Evolutionary conservation across 2,329 filamentous ascomycete genomes (phyloP).

Genomic region (Ophiostoma angusticollis): DNA sequence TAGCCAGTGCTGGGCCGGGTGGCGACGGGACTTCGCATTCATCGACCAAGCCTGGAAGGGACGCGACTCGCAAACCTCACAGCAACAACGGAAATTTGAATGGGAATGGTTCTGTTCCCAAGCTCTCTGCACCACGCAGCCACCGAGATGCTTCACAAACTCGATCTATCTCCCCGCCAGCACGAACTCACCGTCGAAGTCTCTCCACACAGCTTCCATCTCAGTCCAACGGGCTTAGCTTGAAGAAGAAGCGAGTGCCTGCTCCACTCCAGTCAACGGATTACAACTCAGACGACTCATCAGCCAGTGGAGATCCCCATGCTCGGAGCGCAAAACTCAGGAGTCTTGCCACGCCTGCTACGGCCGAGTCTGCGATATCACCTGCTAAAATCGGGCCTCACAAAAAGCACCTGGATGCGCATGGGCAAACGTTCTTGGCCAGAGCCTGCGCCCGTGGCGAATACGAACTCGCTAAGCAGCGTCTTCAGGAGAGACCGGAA

Average conservation of each 20-base stretch:
- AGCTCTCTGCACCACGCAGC: conserved; percentile 20
- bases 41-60: conserved; percentile 2
- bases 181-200: conserved; percentile 48
- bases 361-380: conserved; percentile 48
- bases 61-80: conserved; percentile 12
- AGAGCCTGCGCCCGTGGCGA: conserved; percentile 80
- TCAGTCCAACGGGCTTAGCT: conserved; percentile 39
- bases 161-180: conserved; percentile 47
- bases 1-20: conserved; percentile 30
- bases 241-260: conserved; percentile 50
- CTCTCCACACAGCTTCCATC: conserved; percentile 49
- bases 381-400: conserved; percentile 56
- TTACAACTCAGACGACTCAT: conserved; percentile 56
- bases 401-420: conserved; percentile 83
- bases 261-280: conserved; percentile 49
- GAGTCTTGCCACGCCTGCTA: conserved; percentile 40
- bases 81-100: conserved; percentile 12
- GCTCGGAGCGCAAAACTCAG: conserved; percentile 46
- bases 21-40: conserved; percentile 12
- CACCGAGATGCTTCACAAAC: conserved; percentile 24
- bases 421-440: conserved; percentile 82
- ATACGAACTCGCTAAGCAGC: conserved; percentile 62
- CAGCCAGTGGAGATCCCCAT: conserved; percentile 46
- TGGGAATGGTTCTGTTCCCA: conserved; percentile 13
- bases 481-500: conserved; percentile 66